Evolutionary conservation across 352 stramenopile species (phyloP), one percentile per base, ranked within the genome.

Genomic region (Plasmopara viticola): DNA sequence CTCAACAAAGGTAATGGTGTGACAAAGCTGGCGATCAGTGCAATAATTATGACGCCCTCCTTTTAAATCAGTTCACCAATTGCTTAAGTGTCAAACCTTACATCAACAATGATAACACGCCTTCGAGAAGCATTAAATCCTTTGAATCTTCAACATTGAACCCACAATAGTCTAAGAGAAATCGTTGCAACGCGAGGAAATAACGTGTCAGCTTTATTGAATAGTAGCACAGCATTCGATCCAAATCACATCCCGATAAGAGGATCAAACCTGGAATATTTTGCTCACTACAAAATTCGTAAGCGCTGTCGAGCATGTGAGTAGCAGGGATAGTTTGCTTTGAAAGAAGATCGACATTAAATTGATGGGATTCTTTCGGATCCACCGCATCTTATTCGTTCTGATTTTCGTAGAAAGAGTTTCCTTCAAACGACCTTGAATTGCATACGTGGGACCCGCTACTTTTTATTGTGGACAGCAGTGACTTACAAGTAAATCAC

Each of bases 121-220:
- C 82, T 13, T 73, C 67, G 6, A 84, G 33, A 0, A 92, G 66
- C 66, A 90, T 84, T 20, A 90, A 31, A 0, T 70, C 69, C 0
- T 75, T 69, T 7, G 74, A 81, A 59, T 84, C 74, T 25, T 86
- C 76, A 44, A 87, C 80, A 37, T 87, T 51, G 51, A 92, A 90
- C 72, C 73, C 35, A 90, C 64, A 10, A 82, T 65, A 12, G 68
- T 88, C 77, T 86, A 54, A n/a, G 35, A 25, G 42, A 2, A 14
- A 56, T 6, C 18, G 53, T 7, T 48, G 30, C 4, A 35, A 40
- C 9, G 3, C 17, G n/a, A 17, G 30, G 30, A 40, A 30, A 28
- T 2, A 44, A 4, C 17, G 25, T 34, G 30, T 9, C 5, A 34
- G 5, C 5, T 34, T n/a, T n/a, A n/a, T n/a, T n/a, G n/a, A n/a